Evolutionary conservation across 2,329 filamentous ascomycete species (phyloP).

Genomic region (Phoma herbarum): DNA sequence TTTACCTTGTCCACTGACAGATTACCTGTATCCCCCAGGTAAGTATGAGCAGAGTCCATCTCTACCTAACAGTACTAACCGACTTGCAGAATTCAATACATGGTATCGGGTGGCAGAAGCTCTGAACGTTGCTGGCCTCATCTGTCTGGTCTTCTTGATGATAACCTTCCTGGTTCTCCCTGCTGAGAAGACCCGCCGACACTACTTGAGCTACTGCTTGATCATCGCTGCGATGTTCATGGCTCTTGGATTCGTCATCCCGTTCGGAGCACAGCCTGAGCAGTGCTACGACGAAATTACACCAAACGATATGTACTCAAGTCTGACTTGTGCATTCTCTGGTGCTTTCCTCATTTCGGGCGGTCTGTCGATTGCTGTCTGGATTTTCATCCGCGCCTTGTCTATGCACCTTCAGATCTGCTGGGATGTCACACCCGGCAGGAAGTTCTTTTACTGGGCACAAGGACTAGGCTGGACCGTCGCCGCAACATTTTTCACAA

Average conservation of each 20-base stretch:
- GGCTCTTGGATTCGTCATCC: conserved; percentile 89
- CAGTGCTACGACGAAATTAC: conserved; percentile 92
- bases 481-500: conserved; percentile 75
- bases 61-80: conserved; percentile 23
- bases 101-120: conserved; percentile 78
- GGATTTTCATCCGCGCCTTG: conserved; percentile 88
- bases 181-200: conserved; percentile 86
- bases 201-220: conserved; percentile 91
- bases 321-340: conserved; percentile 83
- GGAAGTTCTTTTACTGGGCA: conserved; percentile 87
- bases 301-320: conserved; percentile 88
- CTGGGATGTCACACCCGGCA: conserved; percentile 91
- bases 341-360: conserved; percentile 87
- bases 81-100: conserved; percentile 57
- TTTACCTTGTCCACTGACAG: conserved; percentile 85
- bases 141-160: conserved; percentile 78
- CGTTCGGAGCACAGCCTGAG: conserved; percentile 77
- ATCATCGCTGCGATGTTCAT: conserved; percentile 79
- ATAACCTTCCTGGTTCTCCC: conserved; percentile 82
- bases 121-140: conserved; percentile 78
- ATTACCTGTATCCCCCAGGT: conserved; percentile 74
- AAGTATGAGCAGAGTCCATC: conserved; percentile 29
- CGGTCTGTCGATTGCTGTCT: conserved; percentile 84
- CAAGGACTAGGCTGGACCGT: conserved; percentile 85
- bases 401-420: conserved; percentile 97